Percentiles rank a stretch among this genome's conserved stretches.
These are phyloP conservation scores for Stagonosporopsis cucurbitacearum DNA, from an alignment of 2,329 filamentous ascomycete species.

Conservation along the genomic window DNA sequence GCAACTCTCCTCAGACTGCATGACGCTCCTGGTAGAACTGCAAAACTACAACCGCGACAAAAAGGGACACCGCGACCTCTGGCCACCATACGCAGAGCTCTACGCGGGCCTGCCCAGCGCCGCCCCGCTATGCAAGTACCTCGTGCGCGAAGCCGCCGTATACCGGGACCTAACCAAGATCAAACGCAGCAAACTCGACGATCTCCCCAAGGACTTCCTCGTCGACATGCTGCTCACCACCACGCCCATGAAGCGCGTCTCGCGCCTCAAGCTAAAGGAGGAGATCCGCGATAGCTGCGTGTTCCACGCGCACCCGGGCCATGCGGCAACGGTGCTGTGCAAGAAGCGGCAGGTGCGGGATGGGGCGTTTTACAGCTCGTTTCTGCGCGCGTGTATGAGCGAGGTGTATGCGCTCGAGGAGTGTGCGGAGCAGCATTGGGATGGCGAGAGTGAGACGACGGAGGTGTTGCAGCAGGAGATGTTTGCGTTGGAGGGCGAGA, in stretches of 20 bases:
- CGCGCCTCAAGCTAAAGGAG: constrained; percentile 12
- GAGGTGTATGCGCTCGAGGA: constrained; percentile 21
- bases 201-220: constrained; percentile 18
- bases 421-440: constrained; percentile 9
- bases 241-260: constrained; percentile 13
- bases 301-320: constrained; percentile 16
- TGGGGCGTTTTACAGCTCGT: constrained; percentile 15
- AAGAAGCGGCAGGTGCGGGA: constrained; percentile 12
- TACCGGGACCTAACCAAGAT: constrained; percentile 16
- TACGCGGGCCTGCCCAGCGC: constrained; percentile 8
- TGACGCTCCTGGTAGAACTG: constrained; percentile 16
- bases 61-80: constrained; percentile 6
- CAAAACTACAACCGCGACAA: constrained; percentile 20
- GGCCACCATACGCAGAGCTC: constrained; percentile 12
- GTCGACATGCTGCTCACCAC: constrained; percentile 20
- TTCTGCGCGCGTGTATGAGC: constrained; percentile 19
- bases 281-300: constrained; percentile 16
- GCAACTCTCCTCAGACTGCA: constrained; percentile 17
- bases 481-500: constrained; percentile 18
- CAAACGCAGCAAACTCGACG: constrained; percentile 10
- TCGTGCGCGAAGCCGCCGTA: constrained; percentile 16
- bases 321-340: constrained; percentile 4
- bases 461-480: constrained; percentile 19
- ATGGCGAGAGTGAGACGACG: constrained; percentile 21
- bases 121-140: constrained; percentile 14